phyloP scores from a whole-genome alignment of 345 rosid genomes.

The Citrus reticulata region DNA sequence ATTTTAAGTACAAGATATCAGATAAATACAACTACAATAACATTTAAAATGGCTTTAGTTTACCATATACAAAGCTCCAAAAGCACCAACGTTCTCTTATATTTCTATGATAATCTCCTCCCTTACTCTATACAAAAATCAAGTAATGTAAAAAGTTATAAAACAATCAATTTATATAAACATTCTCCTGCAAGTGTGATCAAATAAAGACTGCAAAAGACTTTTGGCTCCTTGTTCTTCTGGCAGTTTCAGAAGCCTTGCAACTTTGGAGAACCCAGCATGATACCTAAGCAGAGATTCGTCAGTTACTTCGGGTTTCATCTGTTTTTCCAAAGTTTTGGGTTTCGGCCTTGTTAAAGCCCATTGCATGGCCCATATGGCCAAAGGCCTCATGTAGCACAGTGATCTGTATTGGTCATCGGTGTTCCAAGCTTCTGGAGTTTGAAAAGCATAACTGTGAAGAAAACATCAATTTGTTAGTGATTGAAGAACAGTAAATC shows the following conservation, averaged over 20 bases:
- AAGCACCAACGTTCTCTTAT: background rate
- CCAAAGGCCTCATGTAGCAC: conserved; percentile 82
- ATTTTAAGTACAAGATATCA: too few relatives aligned
- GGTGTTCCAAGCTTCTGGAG: conserved; percentile 85
- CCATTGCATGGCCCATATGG: conserved; percentile 98
- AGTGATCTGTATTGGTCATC: conserved; percentile 61
- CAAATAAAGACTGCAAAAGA: conserved; percentile 50
- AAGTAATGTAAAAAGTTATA: background rate
- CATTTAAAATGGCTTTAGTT: background rate
- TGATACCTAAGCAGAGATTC: conserved; percentile 35
- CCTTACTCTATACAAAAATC: background rate
- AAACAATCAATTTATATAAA: background rate
- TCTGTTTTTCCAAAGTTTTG: conserved; percentile 25
- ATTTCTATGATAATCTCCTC: background rate
- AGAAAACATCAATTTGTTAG: background rate
- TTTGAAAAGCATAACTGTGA: conserved; percentile 78
- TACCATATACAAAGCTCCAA: background rate
- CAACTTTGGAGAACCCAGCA: conserved; percentile 57
- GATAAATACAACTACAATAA: background rate
- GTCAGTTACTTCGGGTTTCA: conserved; percentile 25
- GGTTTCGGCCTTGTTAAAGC: conserved; percentile 52
- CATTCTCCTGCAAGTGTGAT: conserved; percentile 65
- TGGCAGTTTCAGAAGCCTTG: conserved; percentile 66
- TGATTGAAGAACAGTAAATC: background rate
- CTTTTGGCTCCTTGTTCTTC: conserved; percentile 36